These are phyloP conservation scores for Mycena sanguinolenta DNA, from an alignment of 768 basidiomycete species.

Conservation along the genomic window DNA sequence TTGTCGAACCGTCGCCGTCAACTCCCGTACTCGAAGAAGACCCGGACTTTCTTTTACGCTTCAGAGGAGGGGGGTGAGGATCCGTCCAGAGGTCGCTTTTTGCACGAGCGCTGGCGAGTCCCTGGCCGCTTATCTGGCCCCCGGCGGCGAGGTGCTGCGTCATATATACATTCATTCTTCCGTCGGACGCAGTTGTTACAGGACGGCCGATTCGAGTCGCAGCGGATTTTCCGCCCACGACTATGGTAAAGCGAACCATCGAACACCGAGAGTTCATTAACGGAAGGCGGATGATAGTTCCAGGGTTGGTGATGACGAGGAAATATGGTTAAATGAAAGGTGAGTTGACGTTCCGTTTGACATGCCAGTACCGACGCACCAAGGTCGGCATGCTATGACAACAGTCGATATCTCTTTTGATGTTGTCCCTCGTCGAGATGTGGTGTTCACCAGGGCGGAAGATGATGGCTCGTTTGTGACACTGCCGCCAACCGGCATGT, in stretches of 20 bases:
- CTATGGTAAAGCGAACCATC: constrained; percentile 54
- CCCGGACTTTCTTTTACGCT: constrained; percentile 63
- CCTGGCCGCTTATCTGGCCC: constrained; percentile 91
- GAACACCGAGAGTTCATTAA: constrained; percentile 35
- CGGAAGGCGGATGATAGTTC: constrained; percentile 48
- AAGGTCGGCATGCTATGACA: constrained; percentile 89
- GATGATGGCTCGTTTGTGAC: constrained; percentile 35
- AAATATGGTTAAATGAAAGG: constrained; percentile 38
- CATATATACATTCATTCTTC: constrained; percentile 84
- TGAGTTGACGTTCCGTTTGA: constrained; percentile 52
- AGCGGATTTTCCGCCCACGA: constrained; percentile 87
- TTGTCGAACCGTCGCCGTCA: constrained; percentile 52
- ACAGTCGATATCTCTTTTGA: constrained; percentile 74
- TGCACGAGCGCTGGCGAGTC: constrained; percentile 86
- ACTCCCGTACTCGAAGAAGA: constrained; percentile 55
- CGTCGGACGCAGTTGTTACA: constrained; percentile 88
- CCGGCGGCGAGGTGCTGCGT: constrained; percentile 82
- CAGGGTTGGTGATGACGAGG: constrained; percentile 37
- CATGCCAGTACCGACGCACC: constrained; percentile 63
- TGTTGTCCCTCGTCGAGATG: constrained; percentile 50
- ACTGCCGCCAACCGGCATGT: constrained; percentile 53
- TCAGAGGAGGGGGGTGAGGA: constrained; percentile 63
- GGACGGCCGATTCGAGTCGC: constrained; percentile 84
- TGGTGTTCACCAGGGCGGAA: constrained; percentile 51
- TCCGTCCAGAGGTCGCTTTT: constrained; percentile 78